phyloP scores from a whole-genome alignment of 1,284 basidiomycete genomes.

The Omphalotus olearius region DNA sequence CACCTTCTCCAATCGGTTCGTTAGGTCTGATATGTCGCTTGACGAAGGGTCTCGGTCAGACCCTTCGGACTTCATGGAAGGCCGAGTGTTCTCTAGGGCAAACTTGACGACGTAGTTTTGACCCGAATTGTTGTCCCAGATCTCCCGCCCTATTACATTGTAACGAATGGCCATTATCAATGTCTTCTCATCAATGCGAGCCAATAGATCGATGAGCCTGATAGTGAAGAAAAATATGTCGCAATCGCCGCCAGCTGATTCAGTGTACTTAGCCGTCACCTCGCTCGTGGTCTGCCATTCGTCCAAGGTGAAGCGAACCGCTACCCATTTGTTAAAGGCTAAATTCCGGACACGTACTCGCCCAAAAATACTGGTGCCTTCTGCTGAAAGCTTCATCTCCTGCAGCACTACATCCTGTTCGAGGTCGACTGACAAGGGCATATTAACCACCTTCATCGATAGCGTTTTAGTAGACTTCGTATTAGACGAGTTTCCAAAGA shows the following conservation, averaged over 20 bases:
- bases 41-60: slow-evolving; percentile 16
- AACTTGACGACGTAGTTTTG: slow-evolving; percentile 78
- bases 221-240: slow-evolving; percentile 73
- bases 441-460: slow-evolving; percentile 52
- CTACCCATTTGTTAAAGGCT: slow-evolving; percentile 85
- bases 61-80: slow-evolving; percentile 17
- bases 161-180: slow-evolving; percentile 83
- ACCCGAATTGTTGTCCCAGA: slow-evolving; percentile 91
- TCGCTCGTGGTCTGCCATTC: slow-evolving; percentile 96
- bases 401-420: slow-evolving; percentile 49
- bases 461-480: slow-evolving; percentile 28
- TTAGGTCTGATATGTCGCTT: slow-evolving; percentile 42
- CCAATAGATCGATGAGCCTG: slow-evolving; percentile 57
- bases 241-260: slow-evolving; percentile 56
- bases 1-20: slow-evolving; percentile 54
- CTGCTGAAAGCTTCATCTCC: slow-evolving; percentile 54
- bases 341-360: slow-evolving; percentile 81
- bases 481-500: slow-evolving; percentile 46
- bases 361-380: slow-evolving; percentile 59
- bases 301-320: slow-evolving; percentile 90
- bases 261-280: slow-evolving; percentile 76
- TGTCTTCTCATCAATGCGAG: slow-evolving; percentile 81
- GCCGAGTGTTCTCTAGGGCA: slow-evolving; percentile 22
- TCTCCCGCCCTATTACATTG: slow-evolving; percentile 63
- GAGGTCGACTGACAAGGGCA: slow-evolving; percentile 35